Evolutionary conservation across 257 asterid species (phyloP).

Genomic region (Nyctanthes arbortristis): DNA sequence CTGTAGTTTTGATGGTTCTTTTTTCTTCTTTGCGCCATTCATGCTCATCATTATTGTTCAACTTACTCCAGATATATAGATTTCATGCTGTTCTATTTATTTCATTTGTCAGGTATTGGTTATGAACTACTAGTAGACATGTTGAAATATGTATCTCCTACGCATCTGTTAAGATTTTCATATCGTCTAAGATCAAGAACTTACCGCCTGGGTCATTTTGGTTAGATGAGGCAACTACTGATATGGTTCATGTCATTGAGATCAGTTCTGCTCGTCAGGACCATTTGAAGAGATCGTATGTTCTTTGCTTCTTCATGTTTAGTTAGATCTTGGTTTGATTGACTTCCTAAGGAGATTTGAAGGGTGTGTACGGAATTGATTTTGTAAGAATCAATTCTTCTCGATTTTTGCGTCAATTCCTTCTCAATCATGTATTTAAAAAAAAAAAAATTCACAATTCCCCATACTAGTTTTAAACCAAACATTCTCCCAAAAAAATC

Average conservation of each 20-base stretch:
- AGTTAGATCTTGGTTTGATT: neutral
- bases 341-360: no score
- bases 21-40: slow-evolving; percentile 3
- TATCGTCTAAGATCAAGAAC: slow-evolving; percentile 62
- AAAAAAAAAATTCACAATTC: no score
- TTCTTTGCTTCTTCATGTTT: slow-evolving; percentile 20
- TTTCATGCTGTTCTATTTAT: slow-evolving; percentile 17
- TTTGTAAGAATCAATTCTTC: no score
- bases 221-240: slow-evolving; percentile 50
- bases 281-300: slow-evolving; percentile 74
- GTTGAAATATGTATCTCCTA: slow-evolving; percentile 68
- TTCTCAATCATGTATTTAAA: no score
- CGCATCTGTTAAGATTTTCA: slow-evolving; percentile 82
- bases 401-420: no score
- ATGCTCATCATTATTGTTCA: neutral
- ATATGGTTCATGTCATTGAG: slow-evolving; percentile 52
- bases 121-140: slow-evolving; percentile 80
- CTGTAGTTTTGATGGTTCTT: slow-evolving; percentile 2
- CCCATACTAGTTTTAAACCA: no score
- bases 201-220: slow-evolving; percentile 90
- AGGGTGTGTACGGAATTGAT: no score
- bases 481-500: no score
- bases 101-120: slow-evolving; percentile 70
- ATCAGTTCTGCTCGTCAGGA: slow-evolving; percentile 78
- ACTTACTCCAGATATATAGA: neutral